Base-by-base conservation (phyloP, 2,329 filamentous ascomycete species). In the Coniochaeta prunicola region DNA sequence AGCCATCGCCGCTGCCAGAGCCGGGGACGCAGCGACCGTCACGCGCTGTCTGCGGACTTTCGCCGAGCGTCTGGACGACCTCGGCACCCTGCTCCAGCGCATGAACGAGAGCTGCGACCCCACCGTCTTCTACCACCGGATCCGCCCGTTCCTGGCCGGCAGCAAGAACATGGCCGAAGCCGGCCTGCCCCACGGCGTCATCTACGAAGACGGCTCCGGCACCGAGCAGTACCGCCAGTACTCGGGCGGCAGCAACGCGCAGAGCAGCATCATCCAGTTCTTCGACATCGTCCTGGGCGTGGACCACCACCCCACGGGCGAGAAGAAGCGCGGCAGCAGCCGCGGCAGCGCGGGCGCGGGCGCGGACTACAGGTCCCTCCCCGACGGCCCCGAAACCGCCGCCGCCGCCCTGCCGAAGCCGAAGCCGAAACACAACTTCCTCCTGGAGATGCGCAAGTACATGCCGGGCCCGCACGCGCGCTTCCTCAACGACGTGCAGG, bases 131-230 rank as follows among this genome's bases (percentile, higher is more conserved):
- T 99, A 97, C 74, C 86, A 96, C 74, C 89, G 92, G 61, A 96
- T 99, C 66, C 86, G 94, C n/a, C 93, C 94, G 0, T 97, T 96
- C 73, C 82, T 99, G 2, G 93, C 94, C 6, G 94, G 94, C 15
- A 94, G 92, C 71, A 97, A 96, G 81, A 97, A 97, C 72, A 99
- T 97, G 94, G 86, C 83, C 55, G 93, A 97, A 62, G 94, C 93
- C 4, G 94, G 94, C 15, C 80, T 99, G 10, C 92, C 94, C 0
- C 80, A 87, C 60, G 94, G 94, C 21, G 87, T 99, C 56, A 77
- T 93, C 55, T 97, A 97, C 70, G 92, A 97, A 65, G 85, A 91
- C 63, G 91, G 89, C 21, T 84, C 83, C 12, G 88, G 86, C 28
- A 79, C 76, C 13, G 80, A 85, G 33, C 77, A 81, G 4, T 96